Evolutionary conservation across 768 basidiomycete species (phyloP).

Genomic region (Neoboletus magnificus): DNA sequence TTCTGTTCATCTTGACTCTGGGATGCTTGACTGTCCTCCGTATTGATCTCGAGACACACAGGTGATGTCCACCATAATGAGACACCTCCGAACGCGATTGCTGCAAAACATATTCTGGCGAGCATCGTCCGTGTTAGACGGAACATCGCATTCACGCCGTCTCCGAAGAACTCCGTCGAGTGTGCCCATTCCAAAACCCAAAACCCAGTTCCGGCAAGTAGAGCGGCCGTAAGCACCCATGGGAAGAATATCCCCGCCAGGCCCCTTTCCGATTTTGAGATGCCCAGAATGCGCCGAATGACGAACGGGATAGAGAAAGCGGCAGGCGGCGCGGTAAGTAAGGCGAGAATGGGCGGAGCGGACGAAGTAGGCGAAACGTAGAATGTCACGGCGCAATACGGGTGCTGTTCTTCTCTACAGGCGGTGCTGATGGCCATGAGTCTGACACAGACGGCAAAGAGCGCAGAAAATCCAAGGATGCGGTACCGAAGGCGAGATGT

Average conservation of each 20-base stretch:
- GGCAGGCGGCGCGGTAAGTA: constrained; percentile 54
- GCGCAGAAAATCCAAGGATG: constrained; percentile 66
- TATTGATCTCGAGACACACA: constrained; percentile 66
- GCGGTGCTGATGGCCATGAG: constrained; percentile 80
- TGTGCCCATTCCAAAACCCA: constrained; percentile 87
- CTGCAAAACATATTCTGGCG: constrained; percentile 53
- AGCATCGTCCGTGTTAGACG: constrained; percentile 56
- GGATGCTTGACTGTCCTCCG: constrained; percentile 13
- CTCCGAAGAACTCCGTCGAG: constrained; percentile 45
- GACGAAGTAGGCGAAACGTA: constrained; percentile 71
- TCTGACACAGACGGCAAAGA: constrained; percentile 67
- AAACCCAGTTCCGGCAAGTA: constrained; percentile 58
- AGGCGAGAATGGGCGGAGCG: constrained; percentile 56
- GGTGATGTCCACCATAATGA: constrained; percentile 72
- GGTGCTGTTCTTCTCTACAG: constrained; percentile 93
- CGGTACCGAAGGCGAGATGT: constrained; percentile 66
- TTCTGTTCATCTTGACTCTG: constrained; percentile 28
- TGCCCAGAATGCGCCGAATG: constrained; percentile 54
- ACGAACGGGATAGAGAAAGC: constrained; percentile 56
- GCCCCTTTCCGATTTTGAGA: constrained; percentile 73
- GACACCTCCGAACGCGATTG: constrained; percentile 51
- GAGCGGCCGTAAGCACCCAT: constrained; percentile 51
- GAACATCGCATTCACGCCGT: constrained; percentile 41
- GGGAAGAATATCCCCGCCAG: constrained; percentile 64
- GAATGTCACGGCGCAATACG: constrained; percentile 88